phyloP scores from a whole-genome alignment of 169 alveolate species.

The Plasmodium cynomolgi region DNA sequence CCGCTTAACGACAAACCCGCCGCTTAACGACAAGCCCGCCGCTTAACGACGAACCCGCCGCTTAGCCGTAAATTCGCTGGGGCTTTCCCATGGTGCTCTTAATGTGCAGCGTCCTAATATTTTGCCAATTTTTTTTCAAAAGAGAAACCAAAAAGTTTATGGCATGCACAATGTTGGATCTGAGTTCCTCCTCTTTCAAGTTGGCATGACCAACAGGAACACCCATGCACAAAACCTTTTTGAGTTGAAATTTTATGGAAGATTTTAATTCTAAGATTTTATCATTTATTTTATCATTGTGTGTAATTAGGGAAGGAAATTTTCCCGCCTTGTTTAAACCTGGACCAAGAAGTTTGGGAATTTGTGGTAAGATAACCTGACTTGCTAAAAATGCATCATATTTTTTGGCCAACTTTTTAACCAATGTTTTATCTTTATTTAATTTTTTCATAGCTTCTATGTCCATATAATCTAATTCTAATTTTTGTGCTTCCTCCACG shows the following conservation, averaged over 20 bases:
- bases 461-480: conserved; percentile 97
- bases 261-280: conserved; percentile 97
- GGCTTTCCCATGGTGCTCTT: conserved; percentile 99
- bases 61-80: conserved; percentile 95
- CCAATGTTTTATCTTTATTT: conserved; percentile 98
- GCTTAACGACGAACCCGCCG: background rate
- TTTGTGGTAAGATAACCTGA: conserved; percentile 97
- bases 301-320: conserved; percentile 99
- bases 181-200: conserved; percentile 97
- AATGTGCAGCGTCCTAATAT: conserved; percentile 96
- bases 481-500: conserved; percentile 97
- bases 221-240: conserved; percentile 98
- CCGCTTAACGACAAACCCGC: conserved; percentile 62
- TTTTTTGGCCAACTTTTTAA: conserved; percentile 97
- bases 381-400: conserved; percentile 98
- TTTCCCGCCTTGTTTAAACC: conserved; percentile 99
- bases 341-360: conserved; percentile 99
- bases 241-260: conserved; percentile 94
- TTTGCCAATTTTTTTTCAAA: conserved; percentile 99
- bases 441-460: conserved; percentile 98
- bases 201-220: conserved; percentile 99
- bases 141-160: conserved; percentile 99
- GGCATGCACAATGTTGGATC: conserved; percentile 96
- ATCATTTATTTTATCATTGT: conserved; percentile 95
- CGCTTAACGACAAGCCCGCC: conserved; percentile 80